Percentiles rank a stretch among this genome's conserved stretches.
Evolutionary conservation across 1,284 basidiomycete genomes (phyloP).

Genomic region (Pulveroboletus sp.): DNA sequence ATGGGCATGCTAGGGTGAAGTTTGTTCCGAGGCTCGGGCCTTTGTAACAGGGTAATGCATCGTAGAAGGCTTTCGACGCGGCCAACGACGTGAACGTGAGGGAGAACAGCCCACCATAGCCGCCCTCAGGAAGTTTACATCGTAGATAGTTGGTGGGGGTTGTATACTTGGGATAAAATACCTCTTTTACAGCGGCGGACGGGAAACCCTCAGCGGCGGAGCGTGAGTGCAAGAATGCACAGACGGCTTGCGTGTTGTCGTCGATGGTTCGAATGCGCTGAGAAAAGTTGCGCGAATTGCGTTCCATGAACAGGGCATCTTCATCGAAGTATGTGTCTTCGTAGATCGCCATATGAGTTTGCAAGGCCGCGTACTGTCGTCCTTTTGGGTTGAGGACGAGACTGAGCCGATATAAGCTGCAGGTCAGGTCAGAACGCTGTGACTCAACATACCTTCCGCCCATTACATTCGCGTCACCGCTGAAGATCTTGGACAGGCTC

Average conservation of each 20-base stretch:
- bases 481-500: constrained; percentile 94
- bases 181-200: constrained; percentile 64
- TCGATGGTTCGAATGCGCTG: constrained; percentile 80
- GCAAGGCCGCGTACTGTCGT: constrained; percentile 68
- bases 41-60: constrained; percentile 81
- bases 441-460: constrained; percentile 78
- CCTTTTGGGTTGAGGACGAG: constrained; percentile 85
- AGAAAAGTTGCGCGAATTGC: constrained; percentile 93
- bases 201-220: constrained; percentile 46
- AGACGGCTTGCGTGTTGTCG: constrained; percentile 80
- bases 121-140: constrained; percentile 62
- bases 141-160: constrained; percentile 74
- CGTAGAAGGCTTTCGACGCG: constrained; percentile 85
- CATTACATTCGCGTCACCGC: constrained; percentile 96
- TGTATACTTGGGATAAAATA: constrained; percentile 89
- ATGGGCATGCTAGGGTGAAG: constrained; percentile 93
- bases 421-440: neutral
- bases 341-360: constrained; percentile 64
- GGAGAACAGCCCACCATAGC: constrained; percentile 92
- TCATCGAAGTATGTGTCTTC: constrained; percentile 91
- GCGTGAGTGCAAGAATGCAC: constrained; percentile 72
- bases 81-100: constrained; percentile 76
- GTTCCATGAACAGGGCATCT: constrained; percentile 96
- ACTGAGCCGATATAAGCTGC: constrained; percentile 32
- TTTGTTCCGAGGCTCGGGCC: constrained; percentile 95